Base-by-base conservation (phyloP, 352 stramenopile species). In the Phytophthora capsici region DNA sequence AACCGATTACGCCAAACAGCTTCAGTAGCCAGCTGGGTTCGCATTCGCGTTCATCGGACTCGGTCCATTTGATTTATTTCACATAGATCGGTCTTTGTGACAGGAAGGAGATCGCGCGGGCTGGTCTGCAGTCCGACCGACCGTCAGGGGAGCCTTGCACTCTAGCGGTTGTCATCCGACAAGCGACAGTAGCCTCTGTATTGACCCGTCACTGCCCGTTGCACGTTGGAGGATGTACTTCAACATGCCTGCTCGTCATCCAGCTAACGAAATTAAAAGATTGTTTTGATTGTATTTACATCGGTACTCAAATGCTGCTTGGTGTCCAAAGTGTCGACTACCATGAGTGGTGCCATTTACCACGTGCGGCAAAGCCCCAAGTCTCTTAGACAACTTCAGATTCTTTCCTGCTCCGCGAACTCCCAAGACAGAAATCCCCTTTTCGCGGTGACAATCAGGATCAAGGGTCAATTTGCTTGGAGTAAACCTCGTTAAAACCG, bases 61-160 rank as follows among this genome's bases (percentile, higher is more conserved):
- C 10, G 43, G 16, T 53, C 38, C 17, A 63, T 19, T 63, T 63
- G 55, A 63, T 63, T 63, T 63, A 56, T 56, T 63, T 63, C 44
- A 23, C 55, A 63, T 49, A 63, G 55, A 63, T 63, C 26, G 45
- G 55, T 7, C 41, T 25, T 6, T 32, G 44, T 32, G 28, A 32
- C 28, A 32, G 28, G 28, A 32, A 32, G 28, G 28, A 32, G 28
- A 32, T 12, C 28, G 28, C 4, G 1, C 28, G 28, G 12, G 28
- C 28, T 32, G 28, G 28, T 32, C 28, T 32, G 28, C 9, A 32
- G 28, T 8, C 28, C 28, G 28, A 32, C 28, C 28, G 28, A 32
- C 28, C 28, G 28, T 32, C 8, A 12, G 8, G 6, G 30, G 32
- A 38, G 32, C 32, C 7, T 38, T 38, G 32, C 10, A 38, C 32